Conservation (phyloP, 1,284 basidiomycete genomes). For the Leccinum fuscescens region DNA sequence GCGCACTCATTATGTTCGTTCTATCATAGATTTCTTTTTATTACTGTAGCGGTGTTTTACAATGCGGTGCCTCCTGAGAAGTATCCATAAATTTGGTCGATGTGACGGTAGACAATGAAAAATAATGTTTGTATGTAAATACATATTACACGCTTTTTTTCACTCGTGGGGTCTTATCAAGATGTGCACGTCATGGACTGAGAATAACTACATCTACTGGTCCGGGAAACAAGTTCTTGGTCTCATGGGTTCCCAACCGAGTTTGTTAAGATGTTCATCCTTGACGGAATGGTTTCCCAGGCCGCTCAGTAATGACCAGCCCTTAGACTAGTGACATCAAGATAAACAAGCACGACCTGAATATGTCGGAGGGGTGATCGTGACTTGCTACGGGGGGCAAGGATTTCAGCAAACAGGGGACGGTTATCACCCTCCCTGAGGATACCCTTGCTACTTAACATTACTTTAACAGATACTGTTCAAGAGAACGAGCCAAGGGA, state of each 20-base stretch:
- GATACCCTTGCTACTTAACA: slow-evolving; percentile 30
- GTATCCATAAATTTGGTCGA: not conserved
- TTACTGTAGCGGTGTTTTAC: not conserved
- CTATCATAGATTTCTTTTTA: slow-evolving; percentile 5
- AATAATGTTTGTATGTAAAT: slow-evolving; percentile 5
- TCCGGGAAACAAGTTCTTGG: slow-evolving; percentile 24
- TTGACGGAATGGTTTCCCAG: slow-evolving; percentile 33
- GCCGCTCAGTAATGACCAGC: slow-evolving; percentile 39
- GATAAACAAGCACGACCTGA: not conserved
- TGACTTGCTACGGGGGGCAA: slow-evolving; percentile 33
- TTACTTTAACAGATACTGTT: slow-evolving; percentile 32
- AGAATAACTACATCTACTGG: not conserved
- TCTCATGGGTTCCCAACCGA: slow-evolving; percentile 42
- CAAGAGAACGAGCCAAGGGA: slow-evolving; percentile 1
- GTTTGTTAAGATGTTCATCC: slow-evolving; percentile 35
- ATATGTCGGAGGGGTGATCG: not conserved
- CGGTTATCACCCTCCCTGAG: slow-evolving; percentile 34
- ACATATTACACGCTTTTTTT: not conserved
- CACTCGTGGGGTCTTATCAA: too few species aligned
- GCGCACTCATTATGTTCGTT: slow-evolving; percentile 17
- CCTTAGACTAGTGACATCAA: slow-evolving; percentile 27
- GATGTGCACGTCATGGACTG: not conserved
- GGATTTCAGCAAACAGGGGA: slow-evolving; percentile 34
- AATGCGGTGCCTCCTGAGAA: not conserved
- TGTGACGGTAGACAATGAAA: not conserved